These are phyloP conservation scores for Neurospora intermedia DNA, from an alignment of 495 filamentous ascomycete genomes.

Conservation along the genomic window DNA sequence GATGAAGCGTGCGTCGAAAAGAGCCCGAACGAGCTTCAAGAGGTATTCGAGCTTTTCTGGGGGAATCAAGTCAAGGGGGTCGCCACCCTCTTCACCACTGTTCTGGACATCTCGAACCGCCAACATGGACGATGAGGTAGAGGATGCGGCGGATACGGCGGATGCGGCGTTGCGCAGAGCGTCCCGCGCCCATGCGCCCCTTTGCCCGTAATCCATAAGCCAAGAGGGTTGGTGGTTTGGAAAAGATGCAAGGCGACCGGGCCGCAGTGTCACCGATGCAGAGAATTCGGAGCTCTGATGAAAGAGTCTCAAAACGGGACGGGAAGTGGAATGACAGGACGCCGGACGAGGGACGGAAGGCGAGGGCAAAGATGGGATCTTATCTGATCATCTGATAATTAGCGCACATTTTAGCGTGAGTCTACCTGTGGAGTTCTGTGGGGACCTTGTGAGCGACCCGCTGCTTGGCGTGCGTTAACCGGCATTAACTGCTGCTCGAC, in stretches of 20 bases:
- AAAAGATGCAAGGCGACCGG: neutral
- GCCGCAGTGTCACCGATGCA: neutral
- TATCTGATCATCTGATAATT: conserved; percentile 13
- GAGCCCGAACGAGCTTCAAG: conserved; percentile 17
- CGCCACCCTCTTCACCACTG: neutral
- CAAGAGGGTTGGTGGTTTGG: neutral
- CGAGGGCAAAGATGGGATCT: neutral
- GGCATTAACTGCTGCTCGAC: neutral
- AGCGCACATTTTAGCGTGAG: neutral
- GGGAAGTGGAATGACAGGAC: neutral
- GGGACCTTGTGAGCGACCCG: neutral
- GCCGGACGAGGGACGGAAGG: neutral
- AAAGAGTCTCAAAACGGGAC: neutral
- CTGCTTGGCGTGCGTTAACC: neutral
- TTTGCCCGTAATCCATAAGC: neutral
- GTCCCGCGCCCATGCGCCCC: neutral
- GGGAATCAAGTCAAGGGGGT: conserved; percentile 3
- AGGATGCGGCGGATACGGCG: neutral
- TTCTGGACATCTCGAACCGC: neutral
- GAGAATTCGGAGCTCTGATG: neutral
- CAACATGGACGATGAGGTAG: neutral
- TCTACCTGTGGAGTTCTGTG: neutral
- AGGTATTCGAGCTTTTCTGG: conserved; percentile 26
- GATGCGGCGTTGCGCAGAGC: neutral
- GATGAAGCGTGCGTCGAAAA: conserved; percentile 25